Conservation (phyloP, 2,329 filamentous ascomycete species). For the Fusarium kyushuense region DNA sequence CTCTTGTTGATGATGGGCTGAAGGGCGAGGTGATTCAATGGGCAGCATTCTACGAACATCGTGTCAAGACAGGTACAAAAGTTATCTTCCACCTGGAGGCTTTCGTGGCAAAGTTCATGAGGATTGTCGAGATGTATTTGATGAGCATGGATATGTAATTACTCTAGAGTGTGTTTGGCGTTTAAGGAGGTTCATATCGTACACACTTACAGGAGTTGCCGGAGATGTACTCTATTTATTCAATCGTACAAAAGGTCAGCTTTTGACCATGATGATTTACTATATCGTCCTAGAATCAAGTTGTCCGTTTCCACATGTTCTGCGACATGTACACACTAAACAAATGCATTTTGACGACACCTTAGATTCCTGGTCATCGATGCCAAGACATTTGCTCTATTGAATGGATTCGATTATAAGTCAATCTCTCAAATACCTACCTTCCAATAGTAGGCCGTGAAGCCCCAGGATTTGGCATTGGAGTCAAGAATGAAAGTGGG, state of each 20-base stretch:
- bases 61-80: constrained; percentile 91
- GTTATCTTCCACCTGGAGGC: constrained; percentile 98
- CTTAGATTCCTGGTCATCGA: background rate
- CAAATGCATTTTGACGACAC: background rate
- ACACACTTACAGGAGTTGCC: constrained; percentile 22
- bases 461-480: constrained; percentile 11
- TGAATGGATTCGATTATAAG: background rate
- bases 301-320: background rate
- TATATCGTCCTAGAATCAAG: background rate
- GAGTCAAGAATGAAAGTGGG: constrained; percentile 24
- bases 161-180: constrained; percentile 35
- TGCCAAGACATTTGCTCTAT: background rate
- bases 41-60: constrained; percentile 97
- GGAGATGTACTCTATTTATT: constrained; percentile 13
- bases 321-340: background rate
- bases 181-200: constrained; percentile 42
- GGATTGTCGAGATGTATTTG: constrained; percentile 88
- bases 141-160: constrained; percentile 84
- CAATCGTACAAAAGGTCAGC: background rate
- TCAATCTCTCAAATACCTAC: constrained; percentile 21
- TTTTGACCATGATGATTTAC: background rate
- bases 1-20: constrained; percentile 86
- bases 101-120: constrained; percentile 99
- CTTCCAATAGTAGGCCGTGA: constrained; percentile 2
- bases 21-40: constrained; percentile 95